Conservation (phyloP, 345 rosid genomes). For the Citrus reticulata region DNA sequence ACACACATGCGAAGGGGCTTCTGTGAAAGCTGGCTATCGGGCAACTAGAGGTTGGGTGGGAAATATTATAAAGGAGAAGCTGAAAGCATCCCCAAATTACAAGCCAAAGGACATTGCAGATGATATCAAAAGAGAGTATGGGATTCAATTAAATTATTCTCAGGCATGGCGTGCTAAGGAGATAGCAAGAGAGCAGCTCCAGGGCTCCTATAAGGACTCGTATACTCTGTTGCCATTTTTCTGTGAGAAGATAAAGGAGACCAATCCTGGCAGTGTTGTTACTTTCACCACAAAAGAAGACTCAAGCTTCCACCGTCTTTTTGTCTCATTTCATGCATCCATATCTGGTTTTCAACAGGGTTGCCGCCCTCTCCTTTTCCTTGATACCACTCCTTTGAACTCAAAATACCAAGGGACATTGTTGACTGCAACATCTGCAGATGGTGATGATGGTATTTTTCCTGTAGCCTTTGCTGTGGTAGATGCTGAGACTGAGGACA, state of each 20-base stretch:
- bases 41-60: constrained; percentile 95
- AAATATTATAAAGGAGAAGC: constrained; percentile 83
- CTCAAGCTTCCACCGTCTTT: constrained; percentile 80
- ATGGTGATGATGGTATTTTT: constrained; percentile 79
- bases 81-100: constrained; percentile 78
- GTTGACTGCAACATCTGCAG: constrained; percentile 67
- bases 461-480: constrained; percentile 84
- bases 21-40: constrained; percentile 72
- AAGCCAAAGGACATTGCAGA: constrained; percentile 89
- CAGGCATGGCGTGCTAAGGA: constrained; percentile 97
- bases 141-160: constrained; percentile 82
- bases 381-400: constrained; percentile 63
- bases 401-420: constrained; percentile 81
- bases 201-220: constrained; percentile 83
- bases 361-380: constrained; percentile 84
- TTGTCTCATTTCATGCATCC: constrained; percentile 81
- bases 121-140: constrained; percentile 84
- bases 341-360: constrained; percentile 82
- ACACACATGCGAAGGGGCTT: constrained; percentile 90
- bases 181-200: constrained; percentile 93
- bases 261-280: constrained; percentile 88
- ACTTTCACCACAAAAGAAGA: constrained; percentile 83
- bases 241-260: constrained; percentile 89
- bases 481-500: constrained; percentile 77
- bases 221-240: constrained; percentile 73